Conservation (phyloP, 2,329 filamentous ascomycete species). For the Talaromyces funiculosus region DNA sequence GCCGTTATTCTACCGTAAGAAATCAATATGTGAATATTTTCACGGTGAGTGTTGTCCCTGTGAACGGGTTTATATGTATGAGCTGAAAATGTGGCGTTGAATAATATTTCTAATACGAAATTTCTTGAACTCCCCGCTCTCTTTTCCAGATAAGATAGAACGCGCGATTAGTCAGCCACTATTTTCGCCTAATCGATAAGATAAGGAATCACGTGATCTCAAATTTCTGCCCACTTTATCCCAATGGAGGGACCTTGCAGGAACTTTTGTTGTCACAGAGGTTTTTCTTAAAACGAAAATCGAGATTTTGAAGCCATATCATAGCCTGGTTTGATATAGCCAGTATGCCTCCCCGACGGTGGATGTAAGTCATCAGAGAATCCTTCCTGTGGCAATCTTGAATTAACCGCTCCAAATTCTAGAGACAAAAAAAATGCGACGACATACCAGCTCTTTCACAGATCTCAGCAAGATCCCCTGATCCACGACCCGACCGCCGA, state of each 20-base stretch:
- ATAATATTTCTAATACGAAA: constrained; percentile 19
- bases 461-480: constrained; percentile 92
- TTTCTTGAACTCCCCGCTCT: constrained; percentile 13
- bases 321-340: background rate
- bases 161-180: constrained; percentile 22
- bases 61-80: background rate
- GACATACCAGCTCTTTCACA: constrained; percentile 90
- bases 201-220: constrained; percentile 16
- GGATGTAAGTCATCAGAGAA: constrained; percentile 54
- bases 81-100: constrained; percentile 14
- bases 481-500: constrained; percentile 89
- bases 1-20: background rate
- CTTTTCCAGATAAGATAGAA: constrained; percentile 27
- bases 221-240: constrained; percentile 17
- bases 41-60: no score
- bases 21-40: background rate
- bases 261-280: background rate
- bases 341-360: constrained; percentile 68
- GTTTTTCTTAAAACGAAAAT: background rate
- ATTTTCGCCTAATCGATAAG: constrained; percentile 17
- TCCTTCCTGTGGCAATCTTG: background rate
- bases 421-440: constrained; percentile 87
- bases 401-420: constrained; percentile 22
- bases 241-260: constrained; percentile 4
- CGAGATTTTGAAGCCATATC: background rate